Evolutionary conservation across 1,139 yeast genomes (phyloP).

Genomic region (Zygosaccharomyces sapae): DNA sequence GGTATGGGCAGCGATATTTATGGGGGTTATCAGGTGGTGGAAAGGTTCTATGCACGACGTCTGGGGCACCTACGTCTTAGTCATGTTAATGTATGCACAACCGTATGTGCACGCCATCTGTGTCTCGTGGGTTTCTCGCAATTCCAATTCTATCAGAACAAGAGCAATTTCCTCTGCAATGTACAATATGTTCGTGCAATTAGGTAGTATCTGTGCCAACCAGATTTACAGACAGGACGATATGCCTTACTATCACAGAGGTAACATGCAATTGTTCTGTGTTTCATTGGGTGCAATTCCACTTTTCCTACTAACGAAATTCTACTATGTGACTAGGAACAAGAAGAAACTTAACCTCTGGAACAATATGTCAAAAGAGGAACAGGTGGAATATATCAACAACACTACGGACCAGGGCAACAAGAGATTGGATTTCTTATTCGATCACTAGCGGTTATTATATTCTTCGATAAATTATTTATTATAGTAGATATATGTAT

Average conservation of each 20-base stretch:
- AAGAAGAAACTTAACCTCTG: conserved; percentile 44
- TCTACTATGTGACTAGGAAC: conserved; percentile 49
- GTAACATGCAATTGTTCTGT: conserved; percentile 5
- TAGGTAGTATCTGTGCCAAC: conserved; percentile 42
- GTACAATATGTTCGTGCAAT: conserved; percentile 59
- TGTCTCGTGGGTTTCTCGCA: conserved; percentile 58
- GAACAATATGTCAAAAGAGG: conserved; percentile 46
- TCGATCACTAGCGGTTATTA: neutral
- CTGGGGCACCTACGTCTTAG: conserved; percentile 51
- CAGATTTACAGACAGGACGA: conserved; percentile 9
- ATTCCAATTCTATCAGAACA: conserved; percentile 54
- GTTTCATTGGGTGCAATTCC: neutral
- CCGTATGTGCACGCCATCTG: conserved; percentile 49
- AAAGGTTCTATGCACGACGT: conserved; percentile 41
- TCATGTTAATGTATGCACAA: conserved; percentile 44
- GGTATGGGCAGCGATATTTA: conserved; percentile 41
- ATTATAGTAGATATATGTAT: neutral
- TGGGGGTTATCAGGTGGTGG: conserved; percentile 50
- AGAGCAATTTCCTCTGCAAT: conserved; percentile 59
- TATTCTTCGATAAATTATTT: neutral
- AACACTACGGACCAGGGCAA: conserved; percentile 50
- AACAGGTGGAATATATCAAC: conserved; percentile 43
- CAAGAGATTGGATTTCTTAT: conserved; percentile 49
- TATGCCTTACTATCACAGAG: conserved; percentile 7
- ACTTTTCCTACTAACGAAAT: conserved; percentile 25